Conservation (phyloP, 257 asterid species). For the Solanum chmielewskii region DNA sequence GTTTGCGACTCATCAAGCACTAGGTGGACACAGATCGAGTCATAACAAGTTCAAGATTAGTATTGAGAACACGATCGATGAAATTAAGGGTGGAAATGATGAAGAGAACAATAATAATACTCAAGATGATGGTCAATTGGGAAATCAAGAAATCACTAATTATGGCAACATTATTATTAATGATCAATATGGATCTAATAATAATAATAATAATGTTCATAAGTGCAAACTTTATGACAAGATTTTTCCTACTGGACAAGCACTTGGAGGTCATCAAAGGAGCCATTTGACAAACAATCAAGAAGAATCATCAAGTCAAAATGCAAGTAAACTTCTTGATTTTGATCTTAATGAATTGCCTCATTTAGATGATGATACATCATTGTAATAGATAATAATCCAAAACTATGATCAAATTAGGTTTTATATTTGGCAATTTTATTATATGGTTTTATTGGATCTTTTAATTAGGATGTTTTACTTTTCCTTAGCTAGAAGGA, state of each 20-base stretch:
- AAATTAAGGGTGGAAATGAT: not conserved
- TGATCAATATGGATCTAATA: not conserved
- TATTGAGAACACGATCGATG: constrained; percentile 12
- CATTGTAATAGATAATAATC: not conserved
- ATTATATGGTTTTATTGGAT: not conserved
- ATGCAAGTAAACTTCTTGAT: not conserved
- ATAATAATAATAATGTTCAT: not conserved
- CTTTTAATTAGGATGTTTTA: not conserved
- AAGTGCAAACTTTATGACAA: constrained; percentile 14
- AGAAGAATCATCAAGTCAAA: not conserved
- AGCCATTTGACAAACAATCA: not conserved
- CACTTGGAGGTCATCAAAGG: constrained; percentile 34
- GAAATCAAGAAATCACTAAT: not conserved
- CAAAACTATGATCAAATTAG: not conserved
- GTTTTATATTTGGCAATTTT: not conserved
- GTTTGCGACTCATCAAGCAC: constrained; percentile 27
- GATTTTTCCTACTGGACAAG: constrained; percentile 12
- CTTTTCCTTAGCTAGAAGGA: not conserved
- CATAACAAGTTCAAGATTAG: constrained; percentile 32
- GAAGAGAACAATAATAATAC: not conserved
- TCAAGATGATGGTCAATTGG: not conserved
- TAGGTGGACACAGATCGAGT: constrained; percentile 58
- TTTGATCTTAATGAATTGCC: constrained; percentile 24
- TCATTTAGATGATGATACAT: not conserved
- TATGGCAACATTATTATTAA: not conserved